A percentile compares a stretch with the other conserved stretches of the same genome.
Conservation (phyloP, 768 basidiomycete genomes). For the Pleurotus citrinopileatus region DNA sequence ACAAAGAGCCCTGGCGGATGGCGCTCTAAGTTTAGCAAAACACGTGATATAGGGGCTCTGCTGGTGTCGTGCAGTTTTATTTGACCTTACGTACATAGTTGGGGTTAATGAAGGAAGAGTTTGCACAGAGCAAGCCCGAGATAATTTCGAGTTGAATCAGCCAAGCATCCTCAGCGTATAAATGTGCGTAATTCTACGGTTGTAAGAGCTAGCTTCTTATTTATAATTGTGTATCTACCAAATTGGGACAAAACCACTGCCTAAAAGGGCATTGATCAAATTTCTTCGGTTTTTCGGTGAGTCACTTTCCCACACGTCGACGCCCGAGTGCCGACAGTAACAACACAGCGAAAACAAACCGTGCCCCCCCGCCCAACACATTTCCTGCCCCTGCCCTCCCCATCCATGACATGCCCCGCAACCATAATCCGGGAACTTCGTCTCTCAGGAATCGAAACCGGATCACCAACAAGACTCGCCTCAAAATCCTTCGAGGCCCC, state of each 20-base stretch:
- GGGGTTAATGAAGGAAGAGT: too few species aligned
- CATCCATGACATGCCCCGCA: conserved; percentile 87
- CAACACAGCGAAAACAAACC: conserved; percentile 41
- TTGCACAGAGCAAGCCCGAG: too few species aligned
- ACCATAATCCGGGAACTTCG: conserved; percentile 71
- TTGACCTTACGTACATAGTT: too few species aligned
- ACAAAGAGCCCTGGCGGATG: too few species aligned
- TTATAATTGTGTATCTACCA: conserved; percentile 4
- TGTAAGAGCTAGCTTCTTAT: background rate
- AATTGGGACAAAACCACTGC: conserved; percentile 3
- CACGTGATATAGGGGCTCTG: background rate
- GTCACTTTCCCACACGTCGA: conserved; percentile 10
- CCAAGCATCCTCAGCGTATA: too few species aligned
- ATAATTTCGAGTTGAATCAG: too few species aligned
- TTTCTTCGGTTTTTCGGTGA: conserved; percentile 10
- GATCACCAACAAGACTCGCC: conserved; percentile 90
- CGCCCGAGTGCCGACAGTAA: conserved; percentile 44
- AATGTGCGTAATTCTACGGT: too few species aligned
- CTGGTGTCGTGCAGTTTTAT: too few species aligned
- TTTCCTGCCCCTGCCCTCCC: conserved; percentile 31
- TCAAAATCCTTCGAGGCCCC: conserved; percentile 78
- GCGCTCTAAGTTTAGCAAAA: too few species aligned
- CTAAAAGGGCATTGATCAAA: conserved; percentile 5
- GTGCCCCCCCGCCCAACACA: conserved; percentile 33
- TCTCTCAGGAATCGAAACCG: conserved; percentile 85